A percentile compares a stretch with the other conserved stretches of the same genome.
Evolutionary conservation across 495 filamentous ascomycete genomes (phyloP).

Genomic region (Lindgomyces ingoldianus): DNA sequence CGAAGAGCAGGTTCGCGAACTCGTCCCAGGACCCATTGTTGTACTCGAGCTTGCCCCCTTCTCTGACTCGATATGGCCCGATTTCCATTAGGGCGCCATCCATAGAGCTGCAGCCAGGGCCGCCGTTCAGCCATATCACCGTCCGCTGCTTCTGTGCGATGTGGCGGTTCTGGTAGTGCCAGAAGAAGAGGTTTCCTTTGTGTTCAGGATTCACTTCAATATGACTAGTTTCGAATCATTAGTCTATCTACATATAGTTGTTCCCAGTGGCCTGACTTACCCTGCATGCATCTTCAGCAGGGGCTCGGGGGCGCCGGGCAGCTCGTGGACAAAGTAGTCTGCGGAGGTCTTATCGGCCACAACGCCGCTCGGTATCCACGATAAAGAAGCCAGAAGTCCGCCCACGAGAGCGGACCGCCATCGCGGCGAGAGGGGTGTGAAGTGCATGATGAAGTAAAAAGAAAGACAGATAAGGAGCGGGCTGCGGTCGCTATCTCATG

Average conservation of each 20-base stretch:
- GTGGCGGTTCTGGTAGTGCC: constrained; percentile 93
- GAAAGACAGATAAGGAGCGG: constrained; percentile 13
- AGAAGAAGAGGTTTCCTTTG: constrained; percentile 96
- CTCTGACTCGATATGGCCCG: constrained; percentile 84
- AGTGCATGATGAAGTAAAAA: constrained; percentile 9
- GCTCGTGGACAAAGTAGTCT: constrained; percentile 83
- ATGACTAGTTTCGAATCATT: constrained; percentile 58
- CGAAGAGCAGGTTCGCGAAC: constrained; percentile 93
- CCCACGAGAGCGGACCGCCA: constrained; percentile 34
- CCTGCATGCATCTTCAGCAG: constrained; percentile 96
- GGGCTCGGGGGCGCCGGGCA: constrained; percentile 84
- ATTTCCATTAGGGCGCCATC: constrained; percentile 98
- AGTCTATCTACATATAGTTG: background rate
- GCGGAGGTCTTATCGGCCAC: constrained; percentile 64
- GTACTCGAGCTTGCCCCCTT: constrained; percentile 70
- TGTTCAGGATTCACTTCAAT: constrained; percentile 80
- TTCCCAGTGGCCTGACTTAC: constrained; percentile 53
- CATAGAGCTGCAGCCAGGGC: constrained; percentile 94
- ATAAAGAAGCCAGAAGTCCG: constrained; percentile 25
- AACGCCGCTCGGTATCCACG: constrained; percentile 30
- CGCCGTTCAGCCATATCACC: constrained; percentile 96
- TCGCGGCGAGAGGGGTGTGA: constrained; percentile 24
- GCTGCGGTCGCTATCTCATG: constrained; percentile 35
- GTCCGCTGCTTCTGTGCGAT: constrained; percentile 91
- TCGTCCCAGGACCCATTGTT: constrained; percentile 96